Evolutionary conservation across 208 protist species (phyloP).

Genomic region (Acanthamoeba culbertsoni): DNA sequence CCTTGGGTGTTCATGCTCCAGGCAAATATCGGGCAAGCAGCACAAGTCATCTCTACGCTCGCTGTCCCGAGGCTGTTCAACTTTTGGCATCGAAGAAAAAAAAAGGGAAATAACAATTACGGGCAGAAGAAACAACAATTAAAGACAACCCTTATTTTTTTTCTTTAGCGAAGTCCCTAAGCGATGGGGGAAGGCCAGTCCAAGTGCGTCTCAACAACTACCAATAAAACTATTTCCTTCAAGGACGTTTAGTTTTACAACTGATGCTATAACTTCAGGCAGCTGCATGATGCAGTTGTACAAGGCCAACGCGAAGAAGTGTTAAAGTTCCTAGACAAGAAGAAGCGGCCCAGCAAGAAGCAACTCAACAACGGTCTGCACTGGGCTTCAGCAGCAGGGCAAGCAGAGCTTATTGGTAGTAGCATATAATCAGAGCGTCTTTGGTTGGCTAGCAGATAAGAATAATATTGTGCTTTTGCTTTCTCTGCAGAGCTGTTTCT

Average conservation of each 20-base stretch:
- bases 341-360: not conserved
- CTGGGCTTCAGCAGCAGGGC: not conserved
- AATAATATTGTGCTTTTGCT: not conserved
- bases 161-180: no score
- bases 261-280: not conserved
- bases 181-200: constrained; percentile 12
- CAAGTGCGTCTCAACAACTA: not conserved
- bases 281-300: not conserved
- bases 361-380: not conserved
- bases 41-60: no score
- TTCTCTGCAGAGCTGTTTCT: not conserved
- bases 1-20: no score
- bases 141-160: no score
- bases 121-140: no score
- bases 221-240: not conserved
- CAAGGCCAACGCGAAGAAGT: not conserved
- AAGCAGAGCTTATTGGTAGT: not conserved
- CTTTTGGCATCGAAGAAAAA: no score
- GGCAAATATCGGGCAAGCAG: no score
- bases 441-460: not conserved
- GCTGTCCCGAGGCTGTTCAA: no score
- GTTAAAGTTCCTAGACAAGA: not conserved
- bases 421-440: not conserved
- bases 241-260: not conserved
- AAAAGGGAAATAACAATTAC: no score